phyloP scores from a whole-genome alignment of 2,329 filamentous ascomycete species.

The Chrysoporthe puriensis region DNA sequence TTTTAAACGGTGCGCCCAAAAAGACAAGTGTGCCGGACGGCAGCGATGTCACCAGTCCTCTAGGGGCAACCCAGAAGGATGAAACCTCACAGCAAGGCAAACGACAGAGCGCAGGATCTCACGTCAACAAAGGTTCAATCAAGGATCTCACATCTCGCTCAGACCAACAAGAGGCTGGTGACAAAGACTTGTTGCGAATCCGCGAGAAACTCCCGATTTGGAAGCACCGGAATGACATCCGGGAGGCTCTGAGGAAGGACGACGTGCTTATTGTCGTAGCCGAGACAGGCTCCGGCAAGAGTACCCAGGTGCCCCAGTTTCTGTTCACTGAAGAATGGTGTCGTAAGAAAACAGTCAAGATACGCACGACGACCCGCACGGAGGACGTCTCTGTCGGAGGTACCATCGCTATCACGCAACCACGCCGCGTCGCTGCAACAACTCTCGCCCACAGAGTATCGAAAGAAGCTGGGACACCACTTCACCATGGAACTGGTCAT shows the following conservation, averaged over 20 bases:
- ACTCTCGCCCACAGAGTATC: slow-evolving; percentile 87
- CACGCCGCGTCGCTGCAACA: slow-evolving; percentile 89
- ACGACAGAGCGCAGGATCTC: not conserved
- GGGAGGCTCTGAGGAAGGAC: slow-evolving; percentile 62
- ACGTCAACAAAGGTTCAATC: slow-evolving; percentile 33
- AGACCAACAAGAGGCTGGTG: slow-evolving; percentile 12
- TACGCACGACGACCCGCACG: slow-evolving; percentile 40
- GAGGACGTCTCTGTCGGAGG: slow-evolving; percentile 66
- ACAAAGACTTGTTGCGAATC: slow-evolving; percentile 37
- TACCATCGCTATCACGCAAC: slow-evolving; percentile 91
- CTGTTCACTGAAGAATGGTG: slow-evolving; percentile 82
- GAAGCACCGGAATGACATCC: slow-evolving; percentile 72
- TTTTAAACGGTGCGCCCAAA: slow-evolving; percentile 44
- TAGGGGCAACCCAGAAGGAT: not conserved
- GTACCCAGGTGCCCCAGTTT: slow-evolving; percentile 94
- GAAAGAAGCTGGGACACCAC: slow-evolving; percentile 67
- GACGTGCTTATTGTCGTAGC: slow-evolving; percentile 85
- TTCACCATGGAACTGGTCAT: slow-evolving; percentile 41
- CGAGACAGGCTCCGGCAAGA: slow-evolving; percentile 96
- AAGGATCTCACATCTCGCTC: not conserved
- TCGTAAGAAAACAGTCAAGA: slow-evolving; percentile 57
- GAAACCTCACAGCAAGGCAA: not conserved
- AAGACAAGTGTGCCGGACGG: slow-evolving; percentile 31
- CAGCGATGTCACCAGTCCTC: not conserved
- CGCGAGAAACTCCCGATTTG: slow-evolving; percentile 81